These are phyloP conservation scores for Starmerella gropengiesseri DNA, from an alignment of 805 yeast species.

Conservation along the genomic window DNA sequence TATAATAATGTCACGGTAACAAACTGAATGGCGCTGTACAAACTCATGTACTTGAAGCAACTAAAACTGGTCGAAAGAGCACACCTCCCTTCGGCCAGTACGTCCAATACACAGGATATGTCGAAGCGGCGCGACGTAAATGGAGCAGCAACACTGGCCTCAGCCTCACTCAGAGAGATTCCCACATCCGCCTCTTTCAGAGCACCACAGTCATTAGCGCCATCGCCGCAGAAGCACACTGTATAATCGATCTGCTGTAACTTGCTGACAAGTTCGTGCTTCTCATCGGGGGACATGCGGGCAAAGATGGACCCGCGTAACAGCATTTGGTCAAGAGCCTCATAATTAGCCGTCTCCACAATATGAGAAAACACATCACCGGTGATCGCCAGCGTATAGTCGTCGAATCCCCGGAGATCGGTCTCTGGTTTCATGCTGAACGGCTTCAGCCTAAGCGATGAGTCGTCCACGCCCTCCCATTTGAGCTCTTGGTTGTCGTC, in stretches of 20 bases:
- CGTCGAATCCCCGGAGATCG: slow-evolving; percentile 20
- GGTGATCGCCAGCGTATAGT: slow-evolving; percentile 70
- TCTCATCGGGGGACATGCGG: slow-evolving; percentile 98
- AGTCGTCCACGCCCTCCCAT: slow-evolving; percentile 36
- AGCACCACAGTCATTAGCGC: slow-evolving; percentile 99
- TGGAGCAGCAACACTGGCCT: slow-evolving; percentile 98
- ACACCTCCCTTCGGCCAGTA: slow-evolving; percentile 89
- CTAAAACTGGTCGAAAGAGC: slow-evolving; percentile 90
- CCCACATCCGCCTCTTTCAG: slow-evolving; percentile 97
- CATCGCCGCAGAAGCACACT: slow-evolving; percentile 97
- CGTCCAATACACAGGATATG: slow-evolving; percentile 83
- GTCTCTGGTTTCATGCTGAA: slow-evolving; percentile 42
- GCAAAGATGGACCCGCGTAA: slow-evolving; percentile 75
- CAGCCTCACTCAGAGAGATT: slow-evolving; percentile 89
- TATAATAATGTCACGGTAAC: slow-evolving; percentile 76
- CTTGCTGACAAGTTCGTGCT: slow-evolving; percentile 86
- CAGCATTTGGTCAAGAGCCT: slow-evolving; percentile 44
- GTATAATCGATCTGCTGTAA: slow-evolving; percentile 78
- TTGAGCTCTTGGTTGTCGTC: slow-evolving; percentile 35
- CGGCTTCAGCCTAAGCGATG: slow-evolving; percentile 48
- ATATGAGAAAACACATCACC: slow-evolving; percentile 84
- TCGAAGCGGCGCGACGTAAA: slow-evolving; percentile 86
- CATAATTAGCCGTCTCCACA: slow-evolving; percentile 40
- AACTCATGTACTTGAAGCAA: slow-evolving; percentile 95
- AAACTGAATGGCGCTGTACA: slow-evolving; percentile 94